A percentile compares a stretch with the other conserved stretches of the same genome.
These are phyloP conservation scores for Penicillium sp. DNA, from an alignment of 2,329 filamentous ascomycete genomes.

Conservation along the genomic window DNA sequence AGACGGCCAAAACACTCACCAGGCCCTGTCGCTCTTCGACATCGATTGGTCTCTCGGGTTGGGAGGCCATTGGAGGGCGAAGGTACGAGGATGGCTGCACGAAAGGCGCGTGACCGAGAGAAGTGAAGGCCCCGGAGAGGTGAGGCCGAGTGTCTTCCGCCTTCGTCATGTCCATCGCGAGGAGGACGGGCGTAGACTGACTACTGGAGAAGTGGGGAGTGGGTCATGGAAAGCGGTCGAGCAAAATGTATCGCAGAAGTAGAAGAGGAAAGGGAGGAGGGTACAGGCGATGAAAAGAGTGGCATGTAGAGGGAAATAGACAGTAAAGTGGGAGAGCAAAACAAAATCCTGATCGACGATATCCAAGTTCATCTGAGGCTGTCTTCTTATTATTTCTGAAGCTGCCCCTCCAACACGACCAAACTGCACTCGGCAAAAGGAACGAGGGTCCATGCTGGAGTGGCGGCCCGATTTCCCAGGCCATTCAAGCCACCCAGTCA, in stretches of 20 bases:
- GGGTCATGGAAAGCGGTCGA: not conserved
- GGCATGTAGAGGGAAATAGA: not conserved
- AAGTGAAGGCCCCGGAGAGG: conserved; percentile 21
- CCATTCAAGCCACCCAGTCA: not conserved
- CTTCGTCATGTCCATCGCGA: conserved; percentile 24
- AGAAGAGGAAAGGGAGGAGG: not conserved
- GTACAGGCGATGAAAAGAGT: not conserved
- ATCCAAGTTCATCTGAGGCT: not conserved
- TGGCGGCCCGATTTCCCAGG: conserved; percentile 6
- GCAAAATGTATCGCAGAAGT: not conserved
- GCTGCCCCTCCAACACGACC: too few species aligned
- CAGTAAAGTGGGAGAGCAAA: not conserved
- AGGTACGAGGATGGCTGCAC: conserved; percentile 53
- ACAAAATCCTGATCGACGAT: not conserved
- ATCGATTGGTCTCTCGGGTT: conserved; percentile 50
- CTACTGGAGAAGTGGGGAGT: not conserved
- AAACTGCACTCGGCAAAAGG: too few species aligned
- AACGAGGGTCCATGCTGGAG: not conserved
- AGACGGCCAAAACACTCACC: conserved; percentile 36
- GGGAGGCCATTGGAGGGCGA: conserved; percentile 47
- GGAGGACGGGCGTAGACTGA: conserved; percentile 1
- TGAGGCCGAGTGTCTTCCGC: conserved; percentile 27
- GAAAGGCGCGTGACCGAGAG: conserved; percentile 48
- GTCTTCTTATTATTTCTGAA: not conserved
- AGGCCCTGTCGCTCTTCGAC: conserved; percentile 52